Base-by-base conservation (phyloP, 2,329 filamentous ascomycete genomes). In the Xylariaceae sp. region DNA sequence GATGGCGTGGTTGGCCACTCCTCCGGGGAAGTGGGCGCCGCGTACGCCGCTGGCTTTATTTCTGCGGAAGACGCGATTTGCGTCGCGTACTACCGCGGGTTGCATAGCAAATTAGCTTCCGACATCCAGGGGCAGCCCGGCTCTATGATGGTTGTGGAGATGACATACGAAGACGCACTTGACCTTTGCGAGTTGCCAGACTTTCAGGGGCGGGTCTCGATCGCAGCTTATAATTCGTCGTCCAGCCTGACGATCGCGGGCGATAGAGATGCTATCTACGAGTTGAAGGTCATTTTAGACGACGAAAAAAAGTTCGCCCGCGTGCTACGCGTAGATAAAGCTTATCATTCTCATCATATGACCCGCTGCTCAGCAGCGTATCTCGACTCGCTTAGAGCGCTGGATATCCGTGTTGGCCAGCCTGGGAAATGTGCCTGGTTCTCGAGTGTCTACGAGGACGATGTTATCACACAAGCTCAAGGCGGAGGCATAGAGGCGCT, bases 121-220 rank as follows among this genome's bases (percentile, higher is more conserved):
- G 32, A 53, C 19, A 19, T 10, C 3, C 23, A 23, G n/a, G 40
- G 49, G 7, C 14, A 56, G 18, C 60, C 53, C 12, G 75, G 76
- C 2, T 70, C 70, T 3, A 80, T 80, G 78, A 69, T 79, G 52
- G 77, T 77, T 0, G 73, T 75, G 0, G 75, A 73, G 0, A 70
- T 74, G 2, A 61, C 65, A 0, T 55, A 64, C 2, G 57, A 65
- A 10, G 65, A 69, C 41, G 54, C 50, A 0, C 20, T 18, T 2
- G 63, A 66, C 2, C 46, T 69, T 0, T 57, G 51, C 40, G 19
- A 53, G 0, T 14, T 44, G 0, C 44, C 52, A 1, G 50, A 52
- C 1, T 62, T 67, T 7, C 9, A 54, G 7, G 56, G 53, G 0
- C 53, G 57, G 1, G 48, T 54, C 2, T 42, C 40, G 3, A n/a